Evolutionary conservation across 2,329 filamentous ascomycete genomes (phyloP), one percentile per base, ranked within the genome.

Genomic region (Epichloe scottii): DNA sequence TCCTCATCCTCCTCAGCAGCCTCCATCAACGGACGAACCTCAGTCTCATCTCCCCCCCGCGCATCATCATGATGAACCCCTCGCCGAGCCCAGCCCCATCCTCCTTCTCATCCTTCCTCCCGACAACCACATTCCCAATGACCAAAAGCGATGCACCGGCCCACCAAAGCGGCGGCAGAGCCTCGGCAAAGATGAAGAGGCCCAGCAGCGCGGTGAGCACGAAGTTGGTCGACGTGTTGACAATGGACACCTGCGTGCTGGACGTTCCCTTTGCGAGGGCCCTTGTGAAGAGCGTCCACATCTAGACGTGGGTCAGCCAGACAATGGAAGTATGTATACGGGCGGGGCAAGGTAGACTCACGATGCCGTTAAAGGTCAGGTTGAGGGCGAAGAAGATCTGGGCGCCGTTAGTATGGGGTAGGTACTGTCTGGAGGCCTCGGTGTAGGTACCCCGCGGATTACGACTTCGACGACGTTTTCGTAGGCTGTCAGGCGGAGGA

Each of bases 191-290:
- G 57, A 91, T 80, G 52, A 78, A 65, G 47, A 78, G 71, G 26
- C 87, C 85, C 19, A 90, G 71, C 6, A 90, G 56, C 7, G 87
- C 87, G 0, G 87, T 90, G 54, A 89, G 68, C 68, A 91, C 76
- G 65, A 91, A 91, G 68, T 91, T 91, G 51, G 84, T 76, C 14
- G 84, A 87, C 3, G 87, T 90, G 66, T 91, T 91, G 65, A 91
- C 81, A 63, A 91, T 84, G 57, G 81, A 84, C 46, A 90, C 87
- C 61, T 88, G 85, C 0, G 87, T 87, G 8, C 87, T 89, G 2
- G 85, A 89, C 52, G 78, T 77, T 14, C 85, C 85, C 17, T 78
- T 76, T 0, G 85, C 81, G n/a, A 91, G 77, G 49, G 87, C 87
- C 47, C 80, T 78, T 6, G 87, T 91, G 70, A 90, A 91, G 46